A percentile compares a stretch with the other conserved stretches of the same genome.
phyloP scores from a whole-genome alignment of 805 yeast species.

The Candida multigemmis region DNA sequence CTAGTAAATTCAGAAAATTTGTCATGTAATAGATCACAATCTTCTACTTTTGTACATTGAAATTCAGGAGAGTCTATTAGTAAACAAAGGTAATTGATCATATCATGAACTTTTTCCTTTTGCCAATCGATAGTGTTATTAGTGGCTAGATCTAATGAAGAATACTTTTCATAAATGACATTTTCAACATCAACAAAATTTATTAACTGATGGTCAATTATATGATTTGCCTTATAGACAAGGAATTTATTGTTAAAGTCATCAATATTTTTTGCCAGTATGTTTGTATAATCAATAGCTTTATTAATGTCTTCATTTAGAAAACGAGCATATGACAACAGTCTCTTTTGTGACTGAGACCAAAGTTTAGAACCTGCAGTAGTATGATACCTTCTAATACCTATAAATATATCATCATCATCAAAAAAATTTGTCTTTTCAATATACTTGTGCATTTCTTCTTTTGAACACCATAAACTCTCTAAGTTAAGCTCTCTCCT shows the following conservation, averaged over 20 bases:
- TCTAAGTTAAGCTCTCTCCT: slow-evolving; percentile 66
- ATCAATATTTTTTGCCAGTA: too few species aligned
- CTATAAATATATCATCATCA: slow-evolving; percentile 32
- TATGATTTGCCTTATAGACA: slow-evolving; percentile 18
- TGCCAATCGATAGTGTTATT: slow-evolving; percentile 5
- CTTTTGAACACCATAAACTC: slow-evolving; percentile 41
- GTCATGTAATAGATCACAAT: slow-evolving; percentile 12
- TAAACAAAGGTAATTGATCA: slow-evolving; percentile 19
- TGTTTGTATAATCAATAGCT: slow-evolving; percentile 1
- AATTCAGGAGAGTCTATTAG: slow-evolving; percentile 24
- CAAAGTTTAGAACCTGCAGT: too few species aligned
- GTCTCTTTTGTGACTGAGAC: too few species aligned
- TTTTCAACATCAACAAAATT: slow-evolving; percentile 14
- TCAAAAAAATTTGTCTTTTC: too few species aligned
- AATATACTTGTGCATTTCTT: too few species aligned
- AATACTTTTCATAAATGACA: slow-evolving; percentile 18
- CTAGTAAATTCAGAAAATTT: slow-evolving; percentile 18
- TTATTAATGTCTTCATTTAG: too few species aligned
- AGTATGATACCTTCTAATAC: too few species aligned
- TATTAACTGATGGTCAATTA: slow-evolving; percentile 13
- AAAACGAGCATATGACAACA: too few species aligned
- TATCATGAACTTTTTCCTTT: slow-evolving; percentile 15
- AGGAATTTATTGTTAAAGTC: slow-evolving; percentile 12
- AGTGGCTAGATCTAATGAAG: slow-evolving; percentile 7
- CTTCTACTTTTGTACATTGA: not conserved